Percentiles rank a stretch among this genome's conserved stretches.
Evolutionary conservation across 768 basidiomycete species (phyloP).

Genomic region (Naganishia friedmannii): DNA sequence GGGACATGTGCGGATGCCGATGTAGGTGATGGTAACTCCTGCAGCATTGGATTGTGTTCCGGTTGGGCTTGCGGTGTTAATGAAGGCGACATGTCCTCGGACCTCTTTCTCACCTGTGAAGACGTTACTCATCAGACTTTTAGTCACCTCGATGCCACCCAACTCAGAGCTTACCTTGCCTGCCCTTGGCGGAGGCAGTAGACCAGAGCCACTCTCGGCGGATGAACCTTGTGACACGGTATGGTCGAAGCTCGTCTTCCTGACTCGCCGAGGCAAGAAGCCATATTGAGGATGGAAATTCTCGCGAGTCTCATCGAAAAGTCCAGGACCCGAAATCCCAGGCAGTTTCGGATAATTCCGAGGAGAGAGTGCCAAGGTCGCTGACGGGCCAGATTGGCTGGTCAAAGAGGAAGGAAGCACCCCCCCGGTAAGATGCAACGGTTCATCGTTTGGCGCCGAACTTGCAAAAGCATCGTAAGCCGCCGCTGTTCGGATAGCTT

Average conservation of each 20-base stretch:
- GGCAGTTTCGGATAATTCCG: conserved; percentile 35
- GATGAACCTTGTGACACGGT: conserved; percentile 65
- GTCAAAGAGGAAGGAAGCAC: conserved; percentile 25
- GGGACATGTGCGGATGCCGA: conserved; percentile 29
- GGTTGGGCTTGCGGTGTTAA: conserved; percentile 12
- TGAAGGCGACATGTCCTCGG: conserved; percentile 46
- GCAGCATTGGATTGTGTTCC: neutral
- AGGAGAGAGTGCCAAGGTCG: conserved; percentile 19
- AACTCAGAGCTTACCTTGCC: conserved; percentile 53
- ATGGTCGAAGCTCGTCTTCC: conserved; percentile 94
- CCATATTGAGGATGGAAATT: conserved; percentile 51
- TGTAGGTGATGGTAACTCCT: conserved; percentile 27
- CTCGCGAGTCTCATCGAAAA: conserved; percentile 45
- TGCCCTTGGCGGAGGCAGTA: conserved; percentile 31
- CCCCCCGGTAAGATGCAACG: conserved; percentile 21
- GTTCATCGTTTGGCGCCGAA: conserved; percentile 35
- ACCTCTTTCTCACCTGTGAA: conserved; percentile 50
- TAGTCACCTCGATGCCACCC: conserved; percentile 56
- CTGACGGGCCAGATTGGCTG: conserved; percentile 27
- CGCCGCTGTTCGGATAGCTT: conserved; percentile 39
- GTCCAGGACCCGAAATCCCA: conserved; percentile 48
- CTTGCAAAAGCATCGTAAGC: conserved; percentile 41
- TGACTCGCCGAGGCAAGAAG: conserved; percentile 73
- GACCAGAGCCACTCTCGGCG: conserved; percentile 30
- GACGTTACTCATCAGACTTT: conserved; percentile 60